Percentiles rank a stretch among this genome's conserved stretches.
These are phyloP conservation scores for Suillus sp. DNA, from an alignment of 768 basidiomycete genomes.

Conservation along the genomic window DNA sequence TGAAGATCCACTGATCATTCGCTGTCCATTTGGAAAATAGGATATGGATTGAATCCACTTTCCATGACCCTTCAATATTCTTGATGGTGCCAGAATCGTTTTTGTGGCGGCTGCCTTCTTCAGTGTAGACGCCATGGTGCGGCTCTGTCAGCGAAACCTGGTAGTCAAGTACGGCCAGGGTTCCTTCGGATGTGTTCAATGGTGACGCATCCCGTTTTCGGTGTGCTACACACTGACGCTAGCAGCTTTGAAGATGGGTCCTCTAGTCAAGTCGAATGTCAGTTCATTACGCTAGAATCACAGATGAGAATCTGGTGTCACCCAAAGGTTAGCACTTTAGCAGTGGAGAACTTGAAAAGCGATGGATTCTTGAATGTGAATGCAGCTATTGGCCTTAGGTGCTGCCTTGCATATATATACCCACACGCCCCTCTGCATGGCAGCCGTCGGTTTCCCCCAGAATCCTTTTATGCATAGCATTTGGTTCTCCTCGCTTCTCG, in stretches of 20 bases:
- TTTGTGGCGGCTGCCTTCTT: not conserved
- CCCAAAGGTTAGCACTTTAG: not conserved
- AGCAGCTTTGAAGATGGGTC: not conserved
- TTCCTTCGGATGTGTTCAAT: not conserved
- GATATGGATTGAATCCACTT: not conserved
- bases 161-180: not conserved
- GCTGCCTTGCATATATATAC: no score
- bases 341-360: not conserved
- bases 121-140: not conserved
- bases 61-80: not conserved
- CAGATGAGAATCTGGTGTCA: not conserved
- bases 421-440: no score
- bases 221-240: not conserved
- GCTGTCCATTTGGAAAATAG: not conserved
- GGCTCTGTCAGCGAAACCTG: not conserved
- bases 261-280: not conserved
- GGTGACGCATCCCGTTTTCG: not conserved
- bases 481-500: no score
- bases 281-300: not conserved
- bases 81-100: not conserved
- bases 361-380: no score
- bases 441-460: no score
- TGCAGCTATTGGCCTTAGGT: no score
- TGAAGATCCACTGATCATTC: not conserved
- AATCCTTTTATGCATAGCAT: no score